Base-by-base conservation (phyloP, 2,329 filamentous ascomycete species). In the Ascochyta clinopodiicola region DNA sequence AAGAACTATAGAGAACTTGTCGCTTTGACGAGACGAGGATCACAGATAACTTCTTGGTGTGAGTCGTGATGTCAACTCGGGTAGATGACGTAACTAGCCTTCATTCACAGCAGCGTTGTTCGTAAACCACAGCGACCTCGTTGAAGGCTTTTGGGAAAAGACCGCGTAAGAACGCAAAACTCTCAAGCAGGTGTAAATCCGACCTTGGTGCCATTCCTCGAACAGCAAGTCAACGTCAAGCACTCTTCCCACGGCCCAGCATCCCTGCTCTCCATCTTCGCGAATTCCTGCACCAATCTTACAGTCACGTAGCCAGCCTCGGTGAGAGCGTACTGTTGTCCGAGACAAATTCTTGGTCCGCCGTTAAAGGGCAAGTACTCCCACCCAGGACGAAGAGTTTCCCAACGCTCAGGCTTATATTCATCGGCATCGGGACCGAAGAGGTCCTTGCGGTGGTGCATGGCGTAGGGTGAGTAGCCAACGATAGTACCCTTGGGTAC, bases 331-430 rank as follows among this genome's bases (percentile, higher is more conserved):
- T 74, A 75, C 43, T 75, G 71, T 58, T 73, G 72, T 6, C 73
- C 73, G 12, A 76, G 53, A 45, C 72, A 76, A 43, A 75, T 72
- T 3, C 71, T 59, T n/a, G 75, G 75, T 1, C 75, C 75, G 31
- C 75, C 75, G 40, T 75, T 75, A 58, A 77, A 77, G 0, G 75
- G 75, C 8, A 77, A 51, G 37, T 75, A 76, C 56, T 75, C 74
- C 74, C 73, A 76, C 3, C 71, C 66, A 1, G 71, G 69, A 4
- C 72, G 68, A 7, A 75, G 59, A 2, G 39, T 66, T 44, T 76
- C 74, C 81, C 80, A 83, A 55, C 80, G 72, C 67, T 80, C 80
- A 0, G 80, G 82, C 52, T 68, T 73, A 71, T 79, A 85, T 36
- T 77, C 75, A 21, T 77, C 69, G 6, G 80, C 80, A 44, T 84